phyloP scores from a whole-genome alignment of 345 rosid species.

The Heritiera fomes region DNA sequence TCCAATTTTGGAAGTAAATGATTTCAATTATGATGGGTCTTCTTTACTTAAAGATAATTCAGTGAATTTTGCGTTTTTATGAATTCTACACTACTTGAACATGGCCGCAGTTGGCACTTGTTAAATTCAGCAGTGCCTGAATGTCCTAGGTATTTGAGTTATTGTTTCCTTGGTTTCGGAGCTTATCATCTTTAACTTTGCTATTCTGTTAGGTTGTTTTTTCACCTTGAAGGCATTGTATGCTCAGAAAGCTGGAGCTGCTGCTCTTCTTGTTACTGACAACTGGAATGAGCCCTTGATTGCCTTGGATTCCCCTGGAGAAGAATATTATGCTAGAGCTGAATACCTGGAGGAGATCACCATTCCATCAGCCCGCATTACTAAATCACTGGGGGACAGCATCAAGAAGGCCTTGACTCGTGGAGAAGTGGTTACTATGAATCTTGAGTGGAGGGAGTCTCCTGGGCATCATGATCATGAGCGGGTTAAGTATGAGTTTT shows the following conservation, averaged over 20 bases:
- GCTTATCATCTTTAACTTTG: constrained; percentile 8
- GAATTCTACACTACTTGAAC: neutral
- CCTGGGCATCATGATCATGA: constrained; percentile 65
- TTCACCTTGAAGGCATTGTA: constrained; percentile 68
- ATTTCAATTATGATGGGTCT: neutral
- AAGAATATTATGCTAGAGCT: constrained; percentile 34
- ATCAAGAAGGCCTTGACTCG: constrained; percentile 49
- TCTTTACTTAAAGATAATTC: neutral
- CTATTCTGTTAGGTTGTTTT: constrained; percentile 46
- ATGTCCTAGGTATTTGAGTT: neutral
- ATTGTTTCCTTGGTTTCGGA: neutral
- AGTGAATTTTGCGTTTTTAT: neutral
- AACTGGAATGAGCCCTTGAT: constrained; percentile 46
- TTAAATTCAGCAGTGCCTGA: neutral
- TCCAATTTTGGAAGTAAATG: neutral
- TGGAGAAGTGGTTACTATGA: constrained; percentile 55
- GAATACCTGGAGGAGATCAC: constrained; percentile 51
- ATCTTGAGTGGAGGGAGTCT: constrained; percentile 75
- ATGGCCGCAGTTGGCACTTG: neutral
- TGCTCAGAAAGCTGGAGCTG: constrained; percentile 61
- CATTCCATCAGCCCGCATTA: constrained; percentile 62
- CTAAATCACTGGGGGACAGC: constrained; percentile 50
- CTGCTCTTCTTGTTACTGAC: constrained; percentile 63
- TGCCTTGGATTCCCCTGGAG: constrained; percentile 64
- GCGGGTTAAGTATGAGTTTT: constrained; percentile 72